A percentile compares a stretch with the other conserved stretches of the same genome.
phyloP scores from a whole-genome alignment of 306 rosid species.

The Aeschynomene evenia region DNA sequence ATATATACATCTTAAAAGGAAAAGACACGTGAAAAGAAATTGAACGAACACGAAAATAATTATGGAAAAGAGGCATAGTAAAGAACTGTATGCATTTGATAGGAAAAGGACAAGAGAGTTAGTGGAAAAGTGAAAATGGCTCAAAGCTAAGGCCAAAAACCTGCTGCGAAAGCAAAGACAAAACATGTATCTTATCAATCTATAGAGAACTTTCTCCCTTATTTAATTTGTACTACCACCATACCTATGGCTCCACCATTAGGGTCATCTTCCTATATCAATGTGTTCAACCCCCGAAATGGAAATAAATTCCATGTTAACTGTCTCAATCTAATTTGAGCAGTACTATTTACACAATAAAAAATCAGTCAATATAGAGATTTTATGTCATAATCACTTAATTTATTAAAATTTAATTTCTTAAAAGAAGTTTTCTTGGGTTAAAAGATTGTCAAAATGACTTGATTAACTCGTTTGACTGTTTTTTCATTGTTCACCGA shows the following conservation, averaged over 20 bases:
- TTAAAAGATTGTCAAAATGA: no score
- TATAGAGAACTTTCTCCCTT: constrained; percentile 25
- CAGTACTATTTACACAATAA: no score
- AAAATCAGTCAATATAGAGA: no score
- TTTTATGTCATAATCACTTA: no score
- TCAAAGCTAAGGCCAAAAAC: constrained; percentile 35
- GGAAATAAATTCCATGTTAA: no score
- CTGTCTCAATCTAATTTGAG: no score
- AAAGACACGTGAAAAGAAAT: neutral
- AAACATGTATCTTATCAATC: constrained; percentile 43
- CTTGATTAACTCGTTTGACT: no score
- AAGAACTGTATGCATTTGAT: constrained; percentile 33
- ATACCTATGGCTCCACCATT: constrained; percentile 41
- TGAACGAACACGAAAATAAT: constrained; percentile 8
- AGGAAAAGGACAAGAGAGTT: constrained; percentile 39
- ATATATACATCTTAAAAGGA: neutral
- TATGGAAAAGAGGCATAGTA: constrained; percentile 6
- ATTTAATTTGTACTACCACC: constrained; percentile 2
- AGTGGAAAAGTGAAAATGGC: constrained; percentile 41
- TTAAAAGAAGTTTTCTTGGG: no score
- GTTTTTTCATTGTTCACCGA: no score
- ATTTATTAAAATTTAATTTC: no score
- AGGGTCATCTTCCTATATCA: neutral
- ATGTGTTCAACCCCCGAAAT: neutral
- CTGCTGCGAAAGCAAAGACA: constrained; percentile 39